phyloP scores from a whole-genome alignment of 345 rosid genomes.

The Camelina laxa region DNA sequence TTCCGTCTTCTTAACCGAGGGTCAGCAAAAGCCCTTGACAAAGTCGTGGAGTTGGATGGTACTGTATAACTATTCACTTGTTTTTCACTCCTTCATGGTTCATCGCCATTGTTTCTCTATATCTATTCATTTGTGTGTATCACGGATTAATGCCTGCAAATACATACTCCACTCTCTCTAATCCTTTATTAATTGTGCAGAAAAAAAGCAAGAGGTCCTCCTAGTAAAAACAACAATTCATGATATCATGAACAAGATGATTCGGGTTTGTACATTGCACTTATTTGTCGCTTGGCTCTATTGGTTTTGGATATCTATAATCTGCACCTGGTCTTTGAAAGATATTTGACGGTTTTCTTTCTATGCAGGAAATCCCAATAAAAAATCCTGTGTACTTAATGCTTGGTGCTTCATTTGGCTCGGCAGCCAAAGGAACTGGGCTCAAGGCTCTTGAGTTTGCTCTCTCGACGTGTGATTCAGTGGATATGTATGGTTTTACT shows the following conservation, averaged over 20 bases:
- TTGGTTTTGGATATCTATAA: constrained; percentile 16
- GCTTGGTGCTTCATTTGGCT: constrained; percentile 96
- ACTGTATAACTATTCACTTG: constrained; percentile 32
- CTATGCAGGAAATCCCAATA: constrained; percentile 90
- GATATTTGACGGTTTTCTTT: constrained; percentile 3
- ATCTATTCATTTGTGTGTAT: constrained; percentile 5
- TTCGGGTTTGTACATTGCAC: constrained; percentile 59
- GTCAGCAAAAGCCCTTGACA: constrained; percentile 98
- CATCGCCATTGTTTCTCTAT: constrained; percentile 16
- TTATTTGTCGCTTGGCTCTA: constrained; percentile 19
- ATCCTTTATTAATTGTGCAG: constrained; percentile 53
- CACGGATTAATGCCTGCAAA: neutral
- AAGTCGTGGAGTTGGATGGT: constrained; percentile 98
- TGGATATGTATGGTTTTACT: constrained; percentile 97
- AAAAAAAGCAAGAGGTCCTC: constrained; percentile 75
- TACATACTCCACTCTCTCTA: constrained; percentile 31
- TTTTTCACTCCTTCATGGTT: constrained; percentile 12
- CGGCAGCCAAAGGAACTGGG: constrained; percentile 98
- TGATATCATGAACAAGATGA: constrained; percentile 96
- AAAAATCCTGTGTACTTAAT: constrained; percentile 86
- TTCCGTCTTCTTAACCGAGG: constrained; percentile 96
- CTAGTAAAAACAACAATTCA: constrained; percentile 91
- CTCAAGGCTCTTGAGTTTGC: constrained; percentile 97
- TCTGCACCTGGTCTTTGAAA: neutral
- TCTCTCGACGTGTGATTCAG: constrained; percentile 84